Evolutionary conservation across 805 yeast species (phyloP), one percentile per base, ranked within the genome.

Genomic region (Kluyveromyces siamensis): DNA sequence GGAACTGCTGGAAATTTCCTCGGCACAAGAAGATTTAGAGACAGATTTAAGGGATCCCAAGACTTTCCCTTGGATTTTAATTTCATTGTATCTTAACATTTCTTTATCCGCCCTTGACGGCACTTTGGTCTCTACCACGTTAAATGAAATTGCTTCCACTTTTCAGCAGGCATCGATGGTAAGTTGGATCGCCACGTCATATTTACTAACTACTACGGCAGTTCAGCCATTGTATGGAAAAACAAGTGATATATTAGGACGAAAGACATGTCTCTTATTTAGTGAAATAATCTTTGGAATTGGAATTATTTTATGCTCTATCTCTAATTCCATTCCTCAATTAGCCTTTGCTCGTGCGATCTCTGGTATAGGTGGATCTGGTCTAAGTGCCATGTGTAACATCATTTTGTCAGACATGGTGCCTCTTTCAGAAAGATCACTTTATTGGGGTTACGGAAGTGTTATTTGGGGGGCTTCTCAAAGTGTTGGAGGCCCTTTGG

Each of bases 201-300:
- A 83, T 48, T 68, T 86, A 33, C 66, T 86, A 27, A 81, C 90
- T 1, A 80, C 79, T 51, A 77, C 87, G 3, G 85, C 86, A 1
- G 82, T 83, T 62, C 90, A 84, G 64, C 90, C 88, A 0, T 61
- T 85, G 25, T 82, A 80, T 48, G 93, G 91, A 5, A 77, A 83
- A 50, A 67, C 84, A 33, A 76, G 84, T 40, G 91, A 86, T 54
- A 76, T 85, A 19, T 69, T 75, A 52, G 84, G 85, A 7, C 65
- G 85, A 45, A 72, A 73, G 48, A 62, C 66, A 10, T 69, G 76
- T 8, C 59, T 79, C 9, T 50, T 77, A 7, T 52, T 65, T 39
- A 75, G 76, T 0, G 74, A 77, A 41, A 60, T 59, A 16, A 62
- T 76, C 52, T 72, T 79, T 50, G 72, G 70, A 0, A 33, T 75